Conservation (phyloP, 2,329 filamentous ascomycete genomes). For the Colletotrichum lentis region DNA sequence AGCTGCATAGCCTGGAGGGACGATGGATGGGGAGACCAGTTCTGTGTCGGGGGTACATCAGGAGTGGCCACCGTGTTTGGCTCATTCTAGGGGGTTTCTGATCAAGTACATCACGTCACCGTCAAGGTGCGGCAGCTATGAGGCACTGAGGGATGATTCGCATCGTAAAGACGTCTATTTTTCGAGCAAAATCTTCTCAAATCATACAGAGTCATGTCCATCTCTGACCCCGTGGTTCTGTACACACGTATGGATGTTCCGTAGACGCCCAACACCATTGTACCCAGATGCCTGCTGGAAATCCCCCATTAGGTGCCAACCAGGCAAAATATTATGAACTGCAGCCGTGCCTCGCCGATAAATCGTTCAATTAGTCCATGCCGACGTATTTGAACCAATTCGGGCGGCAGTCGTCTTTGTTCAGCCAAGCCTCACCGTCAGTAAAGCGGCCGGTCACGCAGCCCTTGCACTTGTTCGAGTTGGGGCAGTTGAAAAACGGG, state of each 20-base stretch:
- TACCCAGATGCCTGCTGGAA: conserved; percentile 34
- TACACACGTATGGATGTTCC: conserved; percentile 36
- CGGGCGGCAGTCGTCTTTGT: conserved; percentile 91
- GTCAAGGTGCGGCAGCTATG: background rate
- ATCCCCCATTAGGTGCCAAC: conserved; percentile 33
- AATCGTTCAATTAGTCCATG: conserved; percentile 65
- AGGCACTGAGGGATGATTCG: background rate
- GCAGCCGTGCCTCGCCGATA: conserved; percentile 2
- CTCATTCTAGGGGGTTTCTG: conserved; percentile 38
- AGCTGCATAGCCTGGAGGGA: conserved; percentile 71
- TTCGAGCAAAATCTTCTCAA: conserved; percentile 30
- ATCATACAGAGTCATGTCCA: conserved; percentile 37
- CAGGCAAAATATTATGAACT: conserved; percentile 32
- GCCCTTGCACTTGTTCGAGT: conserved; percentile 89
- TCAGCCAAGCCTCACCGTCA: conserved; percentile 84
- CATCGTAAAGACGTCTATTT: conserved; percentile 3
- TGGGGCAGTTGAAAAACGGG: conserved; percentile 98
- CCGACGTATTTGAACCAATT: conserved; percentile 98
- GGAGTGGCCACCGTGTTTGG: conserved; percentile 72
- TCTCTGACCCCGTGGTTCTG: conserved; percentile 34
- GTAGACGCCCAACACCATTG: conserved; percentile 36
- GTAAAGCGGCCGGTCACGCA: conserved; percentile 89
- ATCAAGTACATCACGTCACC: background rate
- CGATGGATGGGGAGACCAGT: conserved; percentile 69
- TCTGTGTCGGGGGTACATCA: conserved; percentile 71